Conservation (phyloP, 371 early-diverging fungal species). For the Rhizomucor pusillus region DNA sequence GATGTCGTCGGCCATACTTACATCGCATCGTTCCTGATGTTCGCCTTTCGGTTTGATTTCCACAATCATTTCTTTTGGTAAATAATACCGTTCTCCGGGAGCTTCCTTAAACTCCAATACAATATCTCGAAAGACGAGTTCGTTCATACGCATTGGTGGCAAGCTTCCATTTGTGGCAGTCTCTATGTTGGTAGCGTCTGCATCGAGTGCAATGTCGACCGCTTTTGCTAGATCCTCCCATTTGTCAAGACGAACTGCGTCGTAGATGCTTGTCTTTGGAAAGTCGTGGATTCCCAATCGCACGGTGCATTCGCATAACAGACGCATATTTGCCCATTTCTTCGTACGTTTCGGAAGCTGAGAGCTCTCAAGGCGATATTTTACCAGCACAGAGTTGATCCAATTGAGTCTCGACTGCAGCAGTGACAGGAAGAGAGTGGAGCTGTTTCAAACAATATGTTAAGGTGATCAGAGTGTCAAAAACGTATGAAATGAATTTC, state of each 20-base stretch:
- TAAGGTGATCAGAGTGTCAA: too few species aligned
- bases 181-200: not conserved
- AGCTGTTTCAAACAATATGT: not conserved
- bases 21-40: conserved; percentile 17
- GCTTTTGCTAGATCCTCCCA: conserved; percentile 22
- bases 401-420: conserved; percentile 47
- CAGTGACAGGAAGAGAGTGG: conserved; percentile 30
- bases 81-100: conserved; percentile 39
- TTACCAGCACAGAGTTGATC: conserved; percentile 32
- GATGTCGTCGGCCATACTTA: too few species aligned
- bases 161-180: not conserved
- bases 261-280: conserved; percentile 36
- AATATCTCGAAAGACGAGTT: conserved; percentile 28
- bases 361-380: conserved; percentile 34
- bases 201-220: conserved; percentile 1
- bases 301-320: conserved; percentile 30
- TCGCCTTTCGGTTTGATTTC: conserved; percentile 10
- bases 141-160: not conserved
- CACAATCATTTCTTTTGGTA: conserved; percentile 39
- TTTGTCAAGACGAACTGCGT: conserved; percentile 30
- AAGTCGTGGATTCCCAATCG: conserved; percentile 42
- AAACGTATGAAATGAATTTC: too few species aligned
- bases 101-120: conserved; percentile 45
- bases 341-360: conserved; percentile 37
- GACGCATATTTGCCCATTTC: conserved; percentile 44